Evolutionary conservation across 75 land plant species (phyloP).

Genomic region (Cryptomeria japonica): DNA sequence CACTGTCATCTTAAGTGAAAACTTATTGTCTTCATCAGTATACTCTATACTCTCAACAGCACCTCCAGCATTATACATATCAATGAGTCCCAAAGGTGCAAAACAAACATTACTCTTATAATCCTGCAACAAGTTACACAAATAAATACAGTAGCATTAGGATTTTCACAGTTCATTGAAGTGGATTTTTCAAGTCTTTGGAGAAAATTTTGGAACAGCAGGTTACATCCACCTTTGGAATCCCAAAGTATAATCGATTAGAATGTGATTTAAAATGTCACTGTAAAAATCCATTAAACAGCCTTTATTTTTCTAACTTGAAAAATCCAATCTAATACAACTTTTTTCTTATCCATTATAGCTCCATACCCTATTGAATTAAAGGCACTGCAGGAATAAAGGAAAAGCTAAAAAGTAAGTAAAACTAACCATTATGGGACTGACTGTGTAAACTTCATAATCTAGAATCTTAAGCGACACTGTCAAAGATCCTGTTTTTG

Average conservation of each 20-base stretch:
- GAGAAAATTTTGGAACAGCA: background rate
- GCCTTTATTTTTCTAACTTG: too few relatives aligned
- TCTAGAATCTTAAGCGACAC: constrained; percentile 42
- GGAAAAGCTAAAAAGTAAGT: background rate
- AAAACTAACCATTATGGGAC: constrained; percentile 57
- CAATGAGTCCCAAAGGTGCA: constrained; percentile 76
- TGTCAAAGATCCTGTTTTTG: constrained; percentile 30
- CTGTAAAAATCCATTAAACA: too few relatives aligned
- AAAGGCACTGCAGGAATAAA: background rate
- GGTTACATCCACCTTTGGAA: too few relatives aligned
- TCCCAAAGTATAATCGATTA: too few relatives aligned
- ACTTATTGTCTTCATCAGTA: background rate
- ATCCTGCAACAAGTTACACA: constrained; percentile 20
- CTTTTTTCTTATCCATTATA: background rate
- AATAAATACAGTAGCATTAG: background rate
- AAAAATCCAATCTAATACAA: too few relatives aligned
- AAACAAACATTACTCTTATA: constrained; percentile 31
- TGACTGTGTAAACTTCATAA: constrained; percentile 59
- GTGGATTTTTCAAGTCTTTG: background rate
- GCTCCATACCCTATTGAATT: background rate
- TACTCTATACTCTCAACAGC: constrained; percentile 36
- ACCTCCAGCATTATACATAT: constrained; percentile 82
- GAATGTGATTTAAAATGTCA: too few relatives aligned
- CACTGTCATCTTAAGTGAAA: constrained; percentile 29
- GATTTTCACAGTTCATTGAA: background rate